These are phyloP conservation scores for carrot (Daucus carota) DNA, from an alignment of 129 eudicot species.

Conservation along the genomic window DNA sequence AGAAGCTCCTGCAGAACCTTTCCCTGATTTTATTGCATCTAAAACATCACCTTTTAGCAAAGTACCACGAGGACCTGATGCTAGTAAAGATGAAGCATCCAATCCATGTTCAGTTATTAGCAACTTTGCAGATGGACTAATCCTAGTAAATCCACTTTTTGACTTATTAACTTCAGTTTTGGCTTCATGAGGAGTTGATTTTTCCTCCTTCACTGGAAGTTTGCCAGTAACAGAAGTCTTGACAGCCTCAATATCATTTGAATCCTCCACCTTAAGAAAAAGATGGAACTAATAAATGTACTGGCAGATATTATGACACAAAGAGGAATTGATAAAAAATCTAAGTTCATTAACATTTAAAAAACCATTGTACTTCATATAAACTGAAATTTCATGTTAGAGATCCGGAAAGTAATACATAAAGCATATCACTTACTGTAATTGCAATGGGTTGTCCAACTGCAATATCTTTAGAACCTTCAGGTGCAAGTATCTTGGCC, in stretches of 20 bases:
- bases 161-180: constrained; percentile 26
- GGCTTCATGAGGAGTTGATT: constrained; percentile 31
- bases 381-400: constrained; percentile 1
- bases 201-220: constrained; percentile 42
- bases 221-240: constrained; percentile 40
- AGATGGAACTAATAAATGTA: constrained; percentile 16
- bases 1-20: constrained; percentile 38
- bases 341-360: neutral
- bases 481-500: constrained; percentile 93
- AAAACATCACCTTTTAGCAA: constrained; percentile 88
- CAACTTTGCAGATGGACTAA: constrained; percentile 95
- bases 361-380: neutral
- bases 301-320: neutral
- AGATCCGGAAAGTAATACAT: neutral
- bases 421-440: constrained; percentile 45
- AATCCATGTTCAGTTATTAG: constrained; percentile 63
- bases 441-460: constrained; percentile 93
- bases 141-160: constrained; percentile 47
- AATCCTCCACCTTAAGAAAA: constrained; percentile 78
- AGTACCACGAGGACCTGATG: constrained; percentile 96
- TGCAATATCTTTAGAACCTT: constrained; percentile 80
- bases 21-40: constrained; percentile 73
- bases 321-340: neutral
- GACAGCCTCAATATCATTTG: constrained; percentile 66
- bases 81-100: constrained; percentile 61